A percentile compares a stretch with the other conserved stretches of the same genome.
phyloP scores from a whole-genome alignment of 805 yeast species.

The Wickerhamomyces chaumierensis region DNA sequence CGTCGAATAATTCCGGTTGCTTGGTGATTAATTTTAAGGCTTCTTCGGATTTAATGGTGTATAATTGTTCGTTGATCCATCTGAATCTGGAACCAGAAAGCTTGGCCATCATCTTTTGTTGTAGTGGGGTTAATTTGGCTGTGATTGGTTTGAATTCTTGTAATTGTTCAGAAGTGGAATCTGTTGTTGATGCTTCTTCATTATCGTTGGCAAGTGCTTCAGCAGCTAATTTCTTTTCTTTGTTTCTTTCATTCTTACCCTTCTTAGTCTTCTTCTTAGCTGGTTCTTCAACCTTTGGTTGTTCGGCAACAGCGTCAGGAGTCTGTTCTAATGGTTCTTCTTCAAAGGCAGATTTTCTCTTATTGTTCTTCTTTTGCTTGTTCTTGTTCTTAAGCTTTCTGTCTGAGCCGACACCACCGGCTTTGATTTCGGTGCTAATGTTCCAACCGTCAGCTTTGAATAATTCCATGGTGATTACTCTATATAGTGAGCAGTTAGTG shows the following conservation, averaged over 20 bases:
- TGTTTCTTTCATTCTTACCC: conserved; percentile 1
- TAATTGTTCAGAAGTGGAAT: conserved; percentile 7
- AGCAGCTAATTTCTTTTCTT: neutral
- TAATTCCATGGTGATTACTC: too few relatives aligned
- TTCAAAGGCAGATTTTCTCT: conserved; percentile 8
- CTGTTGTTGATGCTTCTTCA: conserved; percentile 5
- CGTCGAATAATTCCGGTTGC: conserved; percentile 85
- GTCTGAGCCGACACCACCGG: conserved; percentile 25
- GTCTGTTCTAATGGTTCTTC: conserved; percentile 5
- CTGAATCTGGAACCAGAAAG: conserved; percentile 91
- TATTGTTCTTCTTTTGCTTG: conserved; percentile 17
- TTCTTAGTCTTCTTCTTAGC: neutral
- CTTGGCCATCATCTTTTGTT: conserved; percentile 91
- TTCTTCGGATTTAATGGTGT: conserved; percentile 68
- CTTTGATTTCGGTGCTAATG: conserved; percentile 41
- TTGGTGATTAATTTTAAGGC: conserved; percentile 64
- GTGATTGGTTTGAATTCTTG: conserved; percentile 10
- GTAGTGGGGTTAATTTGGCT: conserved; percentile 70
- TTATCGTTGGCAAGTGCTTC: neutral
- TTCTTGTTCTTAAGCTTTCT: conserved; percentile 17
- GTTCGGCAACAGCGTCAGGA: conserved; percentile 5
- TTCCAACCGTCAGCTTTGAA: conserved; percentile 83
- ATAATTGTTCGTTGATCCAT: conserved; percentile 97
- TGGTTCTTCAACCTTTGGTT: conserved; percentile 2
- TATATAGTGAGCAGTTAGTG: too few relatives aligned